A percentile compares a stretch with the other conserved stretches of the same genome.
These are phyloP conservation scores for Vachellia collinsii DNA, from an alignment of 306 rosid genomes.

Conservation along the genomic window DNA sequence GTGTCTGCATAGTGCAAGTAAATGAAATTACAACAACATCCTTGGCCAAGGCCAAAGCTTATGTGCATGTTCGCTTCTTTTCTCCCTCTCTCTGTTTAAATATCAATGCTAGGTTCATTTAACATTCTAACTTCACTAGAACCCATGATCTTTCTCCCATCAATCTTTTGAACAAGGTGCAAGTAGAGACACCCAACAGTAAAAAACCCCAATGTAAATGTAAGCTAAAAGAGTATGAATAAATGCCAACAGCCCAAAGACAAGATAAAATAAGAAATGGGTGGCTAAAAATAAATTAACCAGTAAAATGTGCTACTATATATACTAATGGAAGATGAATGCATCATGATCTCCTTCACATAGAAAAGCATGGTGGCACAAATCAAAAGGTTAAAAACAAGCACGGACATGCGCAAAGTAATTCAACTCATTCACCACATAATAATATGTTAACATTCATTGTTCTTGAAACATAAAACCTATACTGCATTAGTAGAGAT, in stretches of 20 bases:
- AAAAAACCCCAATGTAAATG: not conserved
- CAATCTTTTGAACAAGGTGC: constrained; percentile 8
- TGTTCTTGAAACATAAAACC: not conserved
- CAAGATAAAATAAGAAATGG: not conserved
- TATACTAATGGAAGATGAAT: not conserved
- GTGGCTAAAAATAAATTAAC: not conserved
- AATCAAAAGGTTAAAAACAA: not conserved
- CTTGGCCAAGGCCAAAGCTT: constrained; percentile 24
- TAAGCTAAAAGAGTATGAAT: not conserved
- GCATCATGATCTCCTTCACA: not conserved
- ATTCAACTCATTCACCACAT: not conserved
- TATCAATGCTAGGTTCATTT: constrained; percentile 17
- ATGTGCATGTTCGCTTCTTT: constrained; percentile 9
- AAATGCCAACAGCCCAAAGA: not conserved
- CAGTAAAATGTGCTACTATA: not conserved
- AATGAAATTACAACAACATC: constrained; percentile 36
- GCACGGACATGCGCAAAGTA: not conserved
- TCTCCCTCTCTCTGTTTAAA: constrained; percentile 2
- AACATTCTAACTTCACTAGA: constrained; percentile 1
- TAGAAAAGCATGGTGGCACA: not conserved
- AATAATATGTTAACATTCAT: not conserved
- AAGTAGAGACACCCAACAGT: not conserved
- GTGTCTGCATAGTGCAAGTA: constrained; percentile 64
- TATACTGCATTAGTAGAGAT: not conserved
- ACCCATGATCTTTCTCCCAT: not conserved